A percentile compares a stretch with the other conserved stretches of the same genome.
Evolutionary conservation across 345 rosid genomes (phyloP).

Genomic region (Diplotaxis tenuifolia): DNA sequence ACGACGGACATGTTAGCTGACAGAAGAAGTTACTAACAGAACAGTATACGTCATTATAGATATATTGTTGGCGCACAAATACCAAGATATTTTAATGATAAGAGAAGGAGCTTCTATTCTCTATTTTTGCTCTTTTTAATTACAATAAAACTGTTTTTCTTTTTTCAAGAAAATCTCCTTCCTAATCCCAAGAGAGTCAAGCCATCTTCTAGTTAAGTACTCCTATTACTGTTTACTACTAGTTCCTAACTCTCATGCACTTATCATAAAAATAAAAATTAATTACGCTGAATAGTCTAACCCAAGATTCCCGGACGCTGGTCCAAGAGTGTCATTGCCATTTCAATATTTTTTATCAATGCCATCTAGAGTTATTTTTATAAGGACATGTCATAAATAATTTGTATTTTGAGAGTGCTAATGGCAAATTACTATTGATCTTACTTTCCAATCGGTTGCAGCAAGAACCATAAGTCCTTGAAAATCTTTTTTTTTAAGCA

Average conservation of each 20-base stretch:
- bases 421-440: neutral
- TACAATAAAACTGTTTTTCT: slow-evolving; percentile 5
- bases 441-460: neutral
- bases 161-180: neutral
- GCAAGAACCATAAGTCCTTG: neutral
- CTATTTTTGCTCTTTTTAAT: neutral
- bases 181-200: slow-evolving; percentile 39
- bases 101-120: slow-evolving; percentile 37
- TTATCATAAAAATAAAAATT: neutral
- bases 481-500: too few species aligned
- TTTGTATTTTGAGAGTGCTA: neutral
- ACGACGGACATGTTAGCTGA: slow-evolving; percentile 8
- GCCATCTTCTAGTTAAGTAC: neutral
- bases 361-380: neutral
- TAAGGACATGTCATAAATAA: neutral
- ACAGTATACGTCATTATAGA: neutral
- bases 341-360: neutral
- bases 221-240: too few species aligned
- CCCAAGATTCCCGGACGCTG: slow-evolving; percentile 37
- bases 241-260: slow-evolving; percentile 34
- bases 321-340: slow-evolving; percentile 16
- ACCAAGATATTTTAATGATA: slow-evolving; percentile 6
- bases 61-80: slow-evolving; percentile 17
- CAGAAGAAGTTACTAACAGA: neutral
- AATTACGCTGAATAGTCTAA: neutral